Conservation (phyloP, 306 rosid species). For the Cyamopsis tetragonoloba region DNA sequence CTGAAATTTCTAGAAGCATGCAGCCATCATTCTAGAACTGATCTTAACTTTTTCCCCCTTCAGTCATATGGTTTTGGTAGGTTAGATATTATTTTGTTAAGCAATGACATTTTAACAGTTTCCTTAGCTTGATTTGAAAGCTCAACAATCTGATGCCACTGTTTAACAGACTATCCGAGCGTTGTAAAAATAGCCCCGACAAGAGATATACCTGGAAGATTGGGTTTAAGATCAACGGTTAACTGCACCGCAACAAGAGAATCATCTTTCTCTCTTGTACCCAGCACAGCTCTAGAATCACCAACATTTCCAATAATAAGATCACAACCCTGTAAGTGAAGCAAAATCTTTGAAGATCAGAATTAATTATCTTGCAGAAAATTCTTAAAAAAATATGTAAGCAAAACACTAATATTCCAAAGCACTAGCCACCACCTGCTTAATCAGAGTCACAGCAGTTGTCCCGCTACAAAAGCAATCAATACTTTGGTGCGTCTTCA, state of each 20-base stretch:
- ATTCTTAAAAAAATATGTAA: background rate
- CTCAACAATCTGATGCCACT: background rate
- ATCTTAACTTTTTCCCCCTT: background rate
- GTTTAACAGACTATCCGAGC: background rate
- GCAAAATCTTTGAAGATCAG: slow-evolving; percentile 23
- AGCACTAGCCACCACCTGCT: slow-evolving; percentile 57
- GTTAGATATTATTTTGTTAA: background rate
- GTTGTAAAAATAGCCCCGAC: background rate
- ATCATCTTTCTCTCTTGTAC: slow-evolving; percentile 67
- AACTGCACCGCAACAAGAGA: slow-evolving; percentile 75
- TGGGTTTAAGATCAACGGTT: slow-evolving; percentile 99
- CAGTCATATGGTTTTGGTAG: background rate
- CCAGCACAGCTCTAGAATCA: slow-evolving; percentile 93
- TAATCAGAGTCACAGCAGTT: slow-evolving; percentile 89
- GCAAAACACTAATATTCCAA: background rate
- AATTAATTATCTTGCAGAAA: slow-evolving; percentile 19
- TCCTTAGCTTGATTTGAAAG: slow-evolving; percentile 1
- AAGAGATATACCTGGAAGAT: slow-evolving; percentile 77
- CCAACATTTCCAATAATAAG: slow-evolving; percentile 88
- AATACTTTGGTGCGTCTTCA: slow-evolving; percentile 61
- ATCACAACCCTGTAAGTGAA: slow-evolving; percentile 65
- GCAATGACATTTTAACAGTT: background rate
- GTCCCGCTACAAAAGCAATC: slow-evolving; percentile 97
- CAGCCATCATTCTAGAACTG: background rate
- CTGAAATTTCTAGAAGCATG: background rate